These are phyloP conservation scores for Globisporangium megalacanthum DNA, from an alignment of 352 stramenopile species.

Conservation along the genomic window DNA sequence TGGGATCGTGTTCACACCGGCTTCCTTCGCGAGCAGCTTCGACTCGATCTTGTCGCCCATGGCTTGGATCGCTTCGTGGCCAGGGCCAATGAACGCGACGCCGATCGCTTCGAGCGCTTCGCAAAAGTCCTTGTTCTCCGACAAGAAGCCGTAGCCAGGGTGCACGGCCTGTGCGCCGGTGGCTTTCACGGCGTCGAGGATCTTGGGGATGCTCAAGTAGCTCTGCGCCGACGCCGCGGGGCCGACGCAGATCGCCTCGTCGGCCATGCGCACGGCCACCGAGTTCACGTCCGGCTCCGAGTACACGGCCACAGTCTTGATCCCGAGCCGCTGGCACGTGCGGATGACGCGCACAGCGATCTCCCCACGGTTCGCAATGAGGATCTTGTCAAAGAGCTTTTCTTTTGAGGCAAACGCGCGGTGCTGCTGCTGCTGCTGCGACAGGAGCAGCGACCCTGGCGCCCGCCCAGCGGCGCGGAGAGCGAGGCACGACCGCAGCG, in stretches of 20 bases:
- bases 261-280: conserved; percentile 79
- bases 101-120: conserved; percentile 62
- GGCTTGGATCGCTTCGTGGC: conserved; percentile 77
- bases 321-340: conserved; percentile 84
- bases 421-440: neutral
- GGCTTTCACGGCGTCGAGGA: conserved; percentile 80
- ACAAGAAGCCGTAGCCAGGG: conserved; percentile 95
- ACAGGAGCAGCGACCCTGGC: neutral
- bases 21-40: conserved; percentile 92
- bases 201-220: conserved; percentile 92
- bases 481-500: neutral
- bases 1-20: conserved; percentile 91
- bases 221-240: conserved; percentile 73
- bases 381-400: conserved; percentile 89
- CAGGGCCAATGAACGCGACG: conserved; percentile 90
- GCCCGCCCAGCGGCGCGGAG: neutral
- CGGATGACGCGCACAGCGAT: conserved; percentile 93
- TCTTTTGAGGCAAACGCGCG: conserved; percentile 17
- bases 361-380: conserved; percentile 92
- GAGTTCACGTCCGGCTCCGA: conserved; percentile 87
- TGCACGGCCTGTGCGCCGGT: conserved; percentile 92
- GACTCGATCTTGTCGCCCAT: conserved; percentile 96
- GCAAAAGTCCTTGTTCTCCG: conserved; percentile 91
- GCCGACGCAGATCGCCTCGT: conserved; percentile 67
- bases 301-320: conserved; percentile 94